Evolutionary conservation across 192 early-diverging fungal genomes (phyloP).

Genomic region (Dimargaris verticillata): DNA sequence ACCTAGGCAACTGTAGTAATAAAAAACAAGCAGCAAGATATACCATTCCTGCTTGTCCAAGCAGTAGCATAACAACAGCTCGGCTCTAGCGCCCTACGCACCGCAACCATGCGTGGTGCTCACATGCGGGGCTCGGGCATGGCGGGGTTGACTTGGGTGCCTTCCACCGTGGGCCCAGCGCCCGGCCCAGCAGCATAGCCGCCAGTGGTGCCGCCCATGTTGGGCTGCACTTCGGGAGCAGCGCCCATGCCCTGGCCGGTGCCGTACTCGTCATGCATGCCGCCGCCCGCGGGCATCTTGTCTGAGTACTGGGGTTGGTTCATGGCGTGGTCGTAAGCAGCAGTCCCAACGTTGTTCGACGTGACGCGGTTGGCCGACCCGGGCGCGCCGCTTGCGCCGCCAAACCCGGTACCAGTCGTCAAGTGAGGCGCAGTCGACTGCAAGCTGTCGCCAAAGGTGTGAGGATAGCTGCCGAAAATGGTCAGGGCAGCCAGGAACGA

Average conservation of each 20-base stretch:
- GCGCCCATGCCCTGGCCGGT: background rate
- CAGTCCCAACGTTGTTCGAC: background rate
- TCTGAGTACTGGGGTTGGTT: slow-evolving; percentile 9
- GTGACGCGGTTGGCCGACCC: background rate
- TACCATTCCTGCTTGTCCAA: no score
- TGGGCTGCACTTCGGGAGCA: background rate
- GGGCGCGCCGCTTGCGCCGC: background rate
- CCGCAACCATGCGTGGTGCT: background rate
- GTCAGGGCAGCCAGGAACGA: slow-evolving; percentile 8
- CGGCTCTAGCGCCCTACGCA: no score
- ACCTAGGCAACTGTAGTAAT: no score
- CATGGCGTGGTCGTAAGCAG: background rate
- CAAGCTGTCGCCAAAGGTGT: background rate
- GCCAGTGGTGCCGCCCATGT: background rate
- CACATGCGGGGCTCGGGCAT: slow-evolving; percentile 8
- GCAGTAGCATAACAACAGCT: no score
- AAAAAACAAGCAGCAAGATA: no score
- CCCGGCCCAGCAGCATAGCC: background rate
- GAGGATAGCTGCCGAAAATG: background rate
- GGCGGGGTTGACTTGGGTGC: slow-evolving; percentile 8
- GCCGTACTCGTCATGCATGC: background rate
- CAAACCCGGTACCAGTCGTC: slow-evolving; percentile 8
- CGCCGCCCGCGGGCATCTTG: slow-evolving; percentile 8
- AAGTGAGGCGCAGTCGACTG: background rate
- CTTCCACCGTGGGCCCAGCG: slow-evolving; percentile 1